Conservation (phyloP, 257 asterid species). For the Solanum dulcamara region DNA sequence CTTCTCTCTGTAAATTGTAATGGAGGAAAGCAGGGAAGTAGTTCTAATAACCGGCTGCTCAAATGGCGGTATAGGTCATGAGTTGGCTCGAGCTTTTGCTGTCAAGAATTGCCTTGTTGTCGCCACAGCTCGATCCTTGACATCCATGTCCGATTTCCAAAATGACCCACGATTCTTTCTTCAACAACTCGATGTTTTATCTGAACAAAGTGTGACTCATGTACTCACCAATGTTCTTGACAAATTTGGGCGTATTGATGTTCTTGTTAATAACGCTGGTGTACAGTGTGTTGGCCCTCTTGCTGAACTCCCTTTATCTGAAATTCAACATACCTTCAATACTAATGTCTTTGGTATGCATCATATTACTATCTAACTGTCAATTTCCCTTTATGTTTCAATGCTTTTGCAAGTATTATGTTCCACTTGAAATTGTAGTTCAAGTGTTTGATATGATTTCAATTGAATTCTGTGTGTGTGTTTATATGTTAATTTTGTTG, state of each 20-base stretch:
- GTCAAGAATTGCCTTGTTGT: slow-evolving; percentile 64
- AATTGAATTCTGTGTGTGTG: not conserved
- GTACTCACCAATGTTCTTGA: slow-evolving; percentile 54
- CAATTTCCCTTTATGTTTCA: not conserved
- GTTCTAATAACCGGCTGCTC: slow-evolving; percentile 84
- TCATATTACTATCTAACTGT: not conserved
- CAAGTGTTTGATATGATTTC: not conserved
- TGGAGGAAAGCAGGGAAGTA: slow-evolving; percentile 24
- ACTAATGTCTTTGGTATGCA: slow-evolving; percentile 79
- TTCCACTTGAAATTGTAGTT: not conserved
- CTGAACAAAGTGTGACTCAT: slow-evolving; percentile 51
- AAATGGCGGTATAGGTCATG: slow-evolving; percentile 86
- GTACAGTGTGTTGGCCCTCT: slow-evolving; percentile 81
- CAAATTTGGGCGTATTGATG: slow-evolving; percentile 61
- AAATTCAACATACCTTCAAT: slow-evolving; percentile 50
- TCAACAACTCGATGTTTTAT: slow-evolving; percentile 64
- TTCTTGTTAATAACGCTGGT: slow-evolving; percentile 90
- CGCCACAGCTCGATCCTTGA: slow-evolving; percentile 70
- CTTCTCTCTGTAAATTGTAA: not conserved
- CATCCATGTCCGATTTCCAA: slow-evolving; percentile 53
- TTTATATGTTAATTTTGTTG: not conserved
- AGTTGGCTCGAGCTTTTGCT: slow-evolving; percentile 74
- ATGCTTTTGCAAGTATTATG: no score
- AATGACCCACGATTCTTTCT: slow-evolving; percentile 56
- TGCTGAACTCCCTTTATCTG: slow-evolving; percentile 71